Conservation (phyloP, 2,329 filamentous ascomycete genomes). For the Stagonosporopsis rhizophila region DNA sequence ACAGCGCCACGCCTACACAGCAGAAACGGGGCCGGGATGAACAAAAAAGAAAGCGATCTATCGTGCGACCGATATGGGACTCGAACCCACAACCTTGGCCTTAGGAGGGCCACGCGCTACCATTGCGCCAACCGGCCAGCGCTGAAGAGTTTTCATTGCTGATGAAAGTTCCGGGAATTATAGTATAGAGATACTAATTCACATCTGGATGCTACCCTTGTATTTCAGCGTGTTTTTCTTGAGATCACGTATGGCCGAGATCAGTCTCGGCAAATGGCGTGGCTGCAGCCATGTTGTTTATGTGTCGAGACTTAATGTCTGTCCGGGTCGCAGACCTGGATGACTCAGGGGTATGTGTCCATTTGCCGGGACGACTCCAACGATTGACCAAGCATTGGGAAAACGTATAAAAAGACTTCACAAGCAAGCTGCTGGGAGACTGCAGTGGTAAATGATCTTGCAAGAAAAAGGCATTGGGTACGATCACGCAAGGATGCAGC, state of each 20-base stretch:
- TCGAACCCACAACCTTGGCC: constrained; percentile 50
- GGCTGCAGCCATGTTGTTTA: background rate
- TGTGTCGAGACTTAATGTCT: background rate
- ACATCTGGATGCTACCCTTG: too few relatives aligned
- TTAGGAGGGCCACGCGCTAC: constrained; percentile 51
- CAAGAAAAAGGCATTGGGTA: background rate
- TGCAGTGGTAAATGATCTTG: background rate
- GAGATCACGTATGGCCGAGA: background rate
- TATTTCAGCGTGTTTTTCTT: too few relatives aligned
- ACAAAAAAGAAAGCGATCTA: constrained; percentile 14
- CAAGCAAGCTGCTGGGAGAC: background rate
- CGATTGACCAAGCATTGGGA: background rate
- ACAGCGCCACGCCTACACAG: too few relatives aligned
- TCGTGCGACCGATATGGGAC: constrained; percentile 45
- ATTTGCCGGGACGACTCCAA: background rate
- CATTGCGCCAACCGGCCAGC: constrained; percentile 48
- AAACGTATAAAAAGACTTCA: too few relatives aligned
- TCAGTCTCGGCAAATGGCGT: background rate
- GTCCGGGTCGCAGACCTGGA: background rate
- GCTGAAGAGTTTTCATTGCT: constrained; percentile 13
- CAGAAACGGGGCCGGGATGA: too few relatives aligned
- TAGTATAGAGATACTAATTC: background rate
- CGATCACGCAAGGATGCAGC: constrained; percentile 6
- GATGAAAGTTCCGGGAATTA: constrained; percentile 4
- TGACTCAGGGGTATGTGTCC: background rate